Evolutionary conservation across 805 yeast species (phyloP), one percentile per base, ranked within the genome.

Genomic region (Saturnispora mendoncae): DNA sequence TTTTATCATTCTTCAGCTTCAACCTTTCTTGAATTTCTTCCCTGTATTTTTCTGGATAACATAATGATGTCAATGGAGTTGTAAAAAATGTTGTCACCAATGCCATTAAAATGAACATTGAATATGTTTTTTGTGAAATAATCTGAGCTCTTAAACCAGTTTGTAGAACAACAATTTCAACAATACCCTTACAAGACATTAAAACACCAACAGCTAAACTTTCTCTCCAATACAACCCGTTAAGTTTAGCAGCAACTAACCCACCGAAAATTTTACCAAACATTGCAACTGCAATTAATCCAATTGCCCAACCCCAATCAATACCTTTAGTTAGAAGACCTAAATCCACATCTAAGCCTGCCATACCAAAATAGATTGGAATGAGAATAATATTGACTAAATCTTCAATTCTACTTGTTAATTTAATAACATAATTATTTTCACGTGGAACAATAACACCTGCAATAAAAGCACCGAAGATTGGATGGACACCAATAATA

Each of bases 161-260:
- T 32, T 74, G 77, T 48, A 83, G 65, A 17, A 83, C 92, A 32
- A 83, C 88, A 56, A 83, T 79, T 60, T 83, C 94, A 19, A 83
- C 92, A 48, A 83, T 81, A 60, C 94, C 94, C 60, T 84, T 84
- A 68, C 94, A 84, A 6, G 90, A 81, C 92, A 84, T 84, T 50
- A 84, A 66, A 19, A 81, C 72, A 40, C 94, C 94, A 29, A 82
- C 90, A 2, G 88, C 68, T 27, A 78, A 56, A 2, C 86, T 73
- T 56, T 84, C 92, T 56, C 88, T 71, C 82, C 84, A 78, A 37
- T 68, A 67, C 37, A 83, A 60, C 1, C 82, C 84, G 56, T 70
- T 71, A 31, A 74, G 44, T 48, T 69, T 76, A 2, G 88, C 80
- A 29, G 81, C 79, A 10, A 78, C 46, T 25, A 74, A 61, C 3